A percentile compares a stretch with the other conserved stretches of the same genome.
phyloP scores from a whole-genome alignment of 371 early-diverging fungal species.

The Mucor plumbeus region DNA sequence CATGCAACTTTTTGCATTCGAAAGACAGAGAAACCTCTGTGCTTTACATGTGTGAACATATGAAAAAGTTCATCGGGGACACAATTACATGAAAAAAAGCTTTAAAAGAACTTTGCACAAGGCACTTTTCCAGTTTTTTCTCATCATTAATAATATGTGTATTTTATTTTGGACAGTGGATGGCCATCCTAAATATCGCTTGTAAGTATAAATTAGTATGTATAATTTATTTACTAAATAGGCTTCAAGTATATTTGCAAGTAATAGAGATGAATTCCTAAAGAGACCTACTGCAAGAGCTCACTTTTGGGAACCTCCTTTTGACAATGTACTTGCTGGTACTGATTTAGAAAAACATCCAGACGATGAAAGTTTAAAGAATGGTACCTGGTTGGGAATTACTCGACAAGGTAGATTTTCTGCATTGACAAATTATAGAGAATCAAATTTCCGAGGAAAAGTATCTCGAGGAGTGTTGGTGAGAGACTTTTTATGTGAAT shows the following conservation, averaged over 20 bases:
- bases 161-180: conserved; percentile 64
- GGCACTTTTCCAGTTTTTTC: neutral
- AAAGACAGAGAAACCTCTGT: neutral
- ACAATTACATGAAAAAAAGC: neutral
- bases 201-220: conserved; percentile 36
- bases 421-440: conserved; percentile 65
- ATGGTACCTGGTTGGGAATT: conserved; percentile 69
- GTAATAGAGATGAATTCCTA: conserved; percentile 67
- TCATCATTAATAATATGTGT: conserved; percentile 46
- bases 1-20: neutral
- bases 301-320: conserved; percentile 56
- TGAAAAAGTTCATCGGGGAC: neutral
- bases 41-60: no score
- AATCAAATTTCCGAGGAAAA: conserved; percentile 43
- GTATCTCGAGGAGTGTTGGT: conserved; percentile 61
- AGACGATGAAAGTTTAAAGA: conserved; percentile 21
- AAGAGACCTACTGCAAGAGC: conserved; percentile 56
- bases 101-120: neutral
- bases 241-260: conserved; percentile 56
- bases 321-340: conserved; percentile 45
- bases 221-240: neutral
- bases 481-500: conserved; percentile 41
- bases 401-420: conserved; percentile 57
- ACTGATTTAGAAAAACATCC: conserved; percentile 41
- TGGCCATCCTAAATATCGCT: conserved; percentile 57